Evolutionary conservation across 345 rosid genomes (phyloP), one percentile per base, ranked within the genome.

Genomic region (Brassica cretica): DNA sequence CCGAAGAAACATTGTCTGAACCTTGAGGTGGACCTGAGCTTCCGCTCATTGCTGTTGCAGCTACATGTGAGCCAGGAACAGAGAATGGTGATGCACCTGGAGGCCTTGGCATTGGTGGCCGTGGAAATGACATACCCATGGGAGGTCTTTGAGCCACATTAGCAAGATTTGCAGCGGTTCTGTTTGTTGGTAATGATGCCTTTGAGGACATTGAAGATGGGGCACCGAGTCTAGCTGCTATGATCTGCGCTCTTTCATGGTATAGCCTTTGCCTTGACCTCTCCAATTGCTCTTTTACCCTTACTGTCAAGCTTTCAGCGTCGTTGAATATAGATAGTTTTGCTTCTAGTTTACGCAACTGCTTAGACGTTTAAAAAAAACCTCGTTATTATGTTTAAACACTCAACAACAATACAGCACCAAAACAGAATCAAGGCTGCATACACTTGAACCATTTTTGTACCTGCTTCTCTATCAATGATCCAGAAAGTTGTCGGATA

Each of bases 171-270:
- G 83, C 74, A 49, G 97, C 89, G 62, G 86, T 80, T 85, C 98
- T 93, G 85, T 85, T 89, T 77, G 93, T 58, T 44, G 97, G 88
- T 72, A 87, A 71, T 6, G 87, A 53, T 19, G 84, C 79, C 71
- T 81, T 78, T 82, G 97, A 87, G 10, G 94, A 83, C 65, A 90
- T 71, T 71, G 89, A 82, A 16, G 90, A 87, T n/a, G 87, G 89
- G 58, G 84, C 65, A 61, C 95, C 96, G 18, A 93, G 95, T 66
- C 98, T 89, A 39, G 97, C 81, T 78, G 96, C 91, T 65, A 96
- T 96, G 84, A 96, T 96, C 84, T 93, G 97, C 49, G 92, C 91
- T 66, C 99, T 85, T 79, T 96, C 98, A 12, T 88, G 92, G 84
- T 86, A 93, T 44, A 96, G 96, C 77, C 86, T 89, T 82, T 93